Conservation (phyloP, 305 asterid genomes). For the Fraxinus sp. region DNA sequence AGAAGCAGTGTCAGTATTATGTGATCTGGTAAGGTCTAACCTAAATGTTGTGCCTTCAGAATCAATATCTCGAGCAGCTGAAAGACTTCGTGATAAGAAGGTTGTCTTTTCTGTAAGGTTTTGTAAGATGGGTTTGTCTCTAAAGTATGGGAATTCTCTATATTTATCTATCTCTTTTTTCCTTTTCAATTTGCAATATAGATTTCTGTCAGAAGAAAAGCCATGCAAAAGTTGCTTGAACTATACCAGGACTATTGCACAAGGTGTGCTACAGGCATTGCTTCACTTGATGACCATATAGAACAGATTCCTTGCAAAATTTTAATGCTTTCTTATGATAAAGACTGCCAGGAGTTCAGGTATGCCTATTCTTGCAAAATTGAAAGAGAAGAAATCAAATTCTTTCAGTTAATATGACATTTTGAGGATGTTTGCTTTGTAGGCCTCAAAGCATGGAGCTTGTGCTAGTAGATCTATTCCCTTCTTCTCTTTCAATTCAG, state of each 20-base stretch:
- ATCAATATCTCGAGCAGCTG: constrained; percentile 58
- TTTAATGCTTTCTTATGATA: constrained; percentile 81
- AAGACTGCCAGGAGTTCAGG: constrained; percentile 86
- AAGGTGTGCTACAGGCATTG: constrained; percentile 44
- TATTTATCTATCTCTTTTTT: constrained; percentile 9
- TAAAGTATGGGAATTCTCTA: neutral
- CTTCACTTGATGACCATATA: constrained; percentile 44
- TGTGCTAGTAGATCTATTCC: constrained; percentile 74
- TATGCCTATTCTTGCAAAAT: constrained; percentile 25
- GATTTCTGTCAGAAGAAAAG: constrained; percentile 73
- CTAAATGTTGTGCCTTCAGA: constrained; percentile 43
- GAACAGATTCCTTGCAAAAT: constrained; percentile 85
- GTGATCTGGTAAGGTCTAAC: constrained; percentile 66
- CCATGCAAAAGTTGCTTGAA: constrained; percentile 72
- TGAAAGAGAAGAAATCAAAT: neutral
- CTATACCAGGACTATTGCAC: constrained; percentile 76
- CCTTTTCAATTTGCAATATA: constrained; percentile 30
- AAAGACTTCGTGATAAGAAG: constrained; percentile 92
- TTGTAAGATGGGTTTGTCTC: constrained; percentile 20
- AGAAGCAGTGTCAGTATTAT: constrained; percentile 47
- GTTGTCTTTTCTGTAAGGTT: constrained; percentile 36
- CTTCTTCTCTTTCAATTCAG: constrained; percentile 62
- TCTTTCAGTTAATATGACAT: constrained; percentile 4
- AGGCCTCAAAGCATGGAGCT: constrained; percentile 84
- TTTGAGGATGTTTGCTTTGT: constrained; percentile 14